phyloP scores from a whole-genome alignment of 768 basidiomycete species.

The Pleurotus tuber-regium region DNA sequence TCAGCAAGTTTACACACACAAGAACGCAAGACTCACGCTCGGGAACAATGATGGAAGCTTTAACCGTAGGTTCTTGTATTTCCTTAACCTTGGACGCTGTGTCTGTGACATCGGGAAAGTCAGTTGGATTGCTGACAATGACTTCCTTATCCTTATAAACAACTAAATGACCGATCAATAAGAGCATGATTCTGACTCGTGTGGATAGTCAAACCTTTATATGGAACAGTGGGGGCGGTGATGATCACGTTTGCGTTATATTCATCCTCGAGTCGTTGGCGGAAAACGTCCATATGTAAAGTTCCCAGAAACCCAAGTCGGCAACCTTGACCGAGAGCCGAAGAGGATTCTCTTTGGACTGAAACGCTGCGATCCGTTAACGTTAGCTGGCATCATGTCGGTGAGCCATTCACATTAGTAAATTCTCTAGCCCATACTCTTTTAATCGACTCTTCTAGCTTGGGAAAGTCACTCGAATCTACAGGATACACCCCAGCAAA shows the following conservation, averaged over 20 bases:
- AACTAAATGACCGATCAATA: conserved; percentile 43
- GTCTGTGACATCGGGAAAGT: conserved; percentile 87
- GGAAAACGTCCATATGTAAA: conserved; percentile 94
- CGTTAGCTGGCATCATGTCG: conserved; percentile 52
- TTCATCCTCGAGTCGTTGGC: conserved; percentile 95
- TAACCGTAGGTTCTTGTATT: conserved; percentile 91
- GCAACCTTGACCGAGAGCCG: conserved; percentile 93
- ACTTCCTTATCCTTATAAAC: conserved; percentile 63
- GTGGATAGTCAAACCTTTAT: conserved; percentile 56
- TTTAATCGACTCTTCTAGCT: conserved; percentile 94
- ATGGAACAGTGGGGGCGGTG: conserved; percentile 95
- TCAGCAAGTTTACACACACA: not conserved
- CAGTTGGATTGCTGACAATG: conserved; percentile 87
- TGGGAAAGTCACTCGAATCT: conserved; percentile 86
- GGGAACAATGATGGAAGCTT: conserved; percentile 91
- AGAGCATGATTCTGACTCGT: conserved; percentile 8
- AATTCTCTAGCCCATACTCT: conserved; percentile 47
- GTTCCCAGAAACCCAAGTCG: conserved; percentile 94
- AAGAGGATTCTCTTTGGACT: conserved; percentile 87
- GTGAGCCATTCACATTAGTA: conserved; percentile 8
- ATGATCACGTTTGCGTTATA: conserved; percentile 93
- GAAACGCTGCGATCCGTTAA: conserved; percentile 89
- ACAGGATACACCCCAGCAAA: conserved; percentile 95
- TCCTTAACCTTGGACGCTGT: conserved; percentile 58
- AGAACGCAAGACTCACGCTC: conserved; percentile 53